Evolutionary conservation across 306 rosid genomes (phyloP), one percentile per base, ranked within the genome.

Genomic region (Malus asiatica): DNA sequence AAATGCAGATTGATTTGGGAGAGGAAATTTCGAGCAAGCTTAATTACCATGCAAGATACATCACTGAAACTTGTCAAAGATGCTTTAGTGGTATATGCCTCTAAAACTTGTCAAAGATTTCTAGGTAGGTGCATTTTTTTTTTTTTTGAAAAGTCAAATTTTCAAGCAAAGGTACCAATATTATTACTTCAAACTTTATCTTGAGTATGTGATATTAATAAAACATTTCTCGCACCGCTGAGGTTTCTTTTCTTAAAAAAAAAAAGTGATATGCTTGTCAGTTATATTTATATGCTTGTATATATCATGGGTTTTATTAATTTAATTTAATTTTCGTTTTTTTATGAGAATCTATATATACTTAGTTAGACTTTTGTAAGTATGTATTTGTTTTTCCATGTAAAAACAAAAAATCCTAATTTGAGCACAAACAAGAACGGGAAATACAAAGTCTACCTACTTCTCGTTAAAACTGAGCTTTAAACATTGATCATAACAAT

Each of bases 91-190:
- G 53, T 33, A 33, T 9, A 29, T 30, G 62, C n/a, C 42, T 14
- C 15, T 20, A 8, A 33, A 55, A 73, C 68, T 60, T 60, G 68
- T 76, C 86, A 85, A 88, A 70, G 58, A 32, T 66, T 84, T 66
- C 33, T 73, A 16, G 80, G 72, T 82, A 8, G 66, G 79, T 75
- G 69, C 62, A 51, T 11, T 33, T 33, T 1, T 33, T 33, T 33
- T 30, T 30, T 4, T 33, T 5, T 5, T 33, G 4, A 4, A 0
- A 8, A 27, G 27, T 78, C 27, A n/a, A 11, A 4, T 3, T 20
- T 22, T n/a, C 59, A 69, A 27, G 14, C 23, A 38, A 11, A 66
- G 12, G 53, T 66, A 20, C 51, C 70, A 40, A 38, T 66, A 48
- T 48, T 48, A 44, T 68, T 68, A 68, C 61, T 27, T 70, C 62